Conservation (phyloP, 192 early-diverging fungal genomes). For the Coemansia sp. region DNA sequence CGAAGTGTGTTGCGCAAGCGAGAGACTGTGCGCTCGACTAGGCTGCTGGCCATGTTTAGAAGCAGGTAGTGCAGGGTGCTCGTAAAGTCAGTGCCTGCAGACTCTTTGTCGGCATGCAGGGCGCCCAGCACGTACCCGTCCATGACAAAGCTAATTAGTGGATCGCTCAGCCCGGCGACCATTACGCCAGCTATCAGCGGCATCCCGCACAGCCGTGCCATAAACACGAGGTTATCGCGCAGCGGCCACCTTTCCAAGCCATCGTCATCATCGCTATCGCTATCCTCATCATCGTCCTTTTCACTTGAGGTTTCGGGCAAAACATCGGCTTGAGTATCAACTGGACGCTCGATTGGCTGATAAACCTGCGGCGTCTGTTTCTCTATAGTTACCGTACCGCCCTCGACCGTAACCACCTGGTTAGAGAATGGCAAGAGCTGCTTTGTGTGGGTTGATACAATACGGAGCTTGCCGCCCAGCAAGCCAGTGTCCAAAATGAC, state of each 20-base stretch:
- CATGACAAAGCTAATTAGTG: slow-evolving; percentile 20
- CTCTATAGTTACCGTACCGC: slow-evolving; percentile 30
- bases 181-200: background rate
- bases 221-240: background rate
- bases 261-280: background rate
- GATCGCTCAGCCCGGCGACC: background rate
- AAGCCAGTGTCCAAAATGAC: slow-evolving; percentile 58
- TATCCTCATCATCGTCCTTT: background rate
- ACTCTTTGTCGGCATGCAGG: slow-evolving; percentile 14
- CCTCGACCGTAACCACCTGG: slow-evolving; percentile 20
- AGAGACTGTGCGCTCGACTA: background rate
- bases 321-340: no score
- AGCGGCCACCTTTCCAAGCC: slow-evolving; percentile 20
- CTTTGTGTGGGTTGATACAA: slow-evolving; percentile 42
- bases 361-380: slow-evolving; percentile 45
- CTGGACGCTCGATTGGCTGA: slow-evolving; percentile 12
- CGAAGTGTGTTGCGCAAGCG: slow-evolving; percentile 8
- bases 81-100: background rate
- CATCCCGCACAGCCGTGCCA: background rate
- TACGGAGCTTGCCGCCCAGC: slow-evolving; percentile 53
- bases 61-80: slow-evolving; percentile 25
- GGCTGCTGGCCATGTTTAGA: slow-evolving; percentile 20
- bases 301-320: background rate
- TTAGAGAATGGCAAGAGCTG: slow-evolving; percentile 19
- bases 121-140: slow-evolving; percentile 24